These are phyloP conservation scores for Erodium trifolium DNA, from an alignment of 441 rosid species.

Conservation along the genomic window DNA sequence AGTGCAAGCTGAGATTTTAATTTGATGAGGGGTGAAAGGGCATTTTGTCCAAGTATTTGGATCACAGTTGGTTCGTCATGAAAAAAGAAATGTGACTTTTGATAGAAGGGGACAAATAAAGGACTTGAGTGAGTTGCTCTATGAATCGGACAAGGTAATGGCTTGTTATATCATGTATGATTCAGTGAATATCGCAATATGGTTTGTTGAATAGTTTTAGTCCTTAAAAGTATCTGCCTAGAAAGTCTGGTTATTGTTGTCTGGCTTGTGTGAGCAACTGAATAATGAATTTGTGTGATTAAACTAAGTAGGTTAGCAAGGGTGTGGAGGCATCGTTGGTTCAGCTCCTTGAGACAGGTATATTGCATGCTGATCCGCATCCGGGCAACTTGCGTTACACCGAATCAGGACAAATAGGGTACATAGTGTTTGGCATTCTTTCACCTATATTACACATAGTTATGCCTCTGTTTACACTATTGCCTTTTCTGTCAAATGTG, in stretches of 20 bases:
- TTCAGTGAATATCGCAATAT: background rate
- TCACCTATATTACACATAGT: slow-evolving; percentile 15
- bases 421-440: slow-evolving; percentile 19
- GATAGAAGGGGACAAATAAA: slow-evolving; percentile 6
- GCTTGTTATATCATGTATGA: background rate
- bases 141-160: slow-evolving; percentile 6
- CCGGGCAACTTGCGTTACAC: slow-evolving; percentile 90
- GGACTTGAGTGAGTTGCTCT: background rate
- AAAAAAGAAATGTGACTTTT: background rate
- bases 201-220: background rate
- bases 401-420: slow-evolving; percentile 82
- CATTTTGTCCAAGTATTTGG: background rate
- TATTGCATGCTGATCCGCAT: slow-evolving; percentile 97
- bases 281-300: slow-evolving; percentile 14
- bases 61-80: background rate
- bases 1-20: background rate
- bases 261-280: slow-evolving; percentile 16
- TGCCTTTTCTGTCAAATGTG: slow-evolving; percentile 13
- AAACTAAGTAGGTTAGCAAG: slow-evolving; percentile 58
- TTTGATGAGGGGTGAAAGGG: slow-evolving; percentile 1
- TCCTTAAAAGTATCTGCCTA: background rate
- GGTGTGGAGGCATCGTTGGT: slow-evolving; percentile 86
- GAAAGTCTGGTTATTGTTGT: slow-evolving; percentile 8
- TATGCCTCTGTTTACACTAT: background rate
- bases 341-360: slow-evolving; percentile 91